Evolutionary conservation across 2,329 filamentous ascomycete genomes (phyloP).

Genomic region (Monosporascus sp.): DNA sequence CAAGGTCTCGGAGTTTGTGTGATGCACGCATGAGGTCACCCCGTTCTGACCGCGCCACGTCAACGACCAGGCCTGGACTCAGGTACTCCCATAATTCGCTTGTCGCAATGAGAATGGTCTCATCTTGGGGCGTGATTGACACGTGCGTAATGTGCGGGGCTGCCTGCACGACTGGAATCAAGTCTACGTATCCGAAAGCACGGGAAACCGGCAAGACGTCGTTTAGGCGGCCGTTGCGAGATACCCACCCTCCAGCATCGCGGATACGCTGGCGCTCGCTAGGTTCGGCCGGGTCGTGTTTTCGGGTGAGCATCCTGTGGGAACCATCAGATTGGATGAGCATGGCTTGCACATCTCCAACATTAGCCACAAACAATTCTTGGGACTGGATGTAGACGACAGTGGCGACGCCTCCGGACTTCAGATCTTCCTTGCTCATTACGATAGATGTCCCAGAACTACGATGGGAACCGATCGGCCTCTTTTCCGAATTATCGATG

Average conservation of each 20-base stretch:
- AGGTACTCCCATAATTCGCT: slow-evolving; percentile 94
- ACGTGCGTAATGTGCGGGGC: slow-evolving; percentile 78
- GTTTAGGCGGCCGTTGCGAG: slow-evolving; percentile 88
- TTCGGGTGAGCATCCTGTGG: slow-evolving; percentile 77
- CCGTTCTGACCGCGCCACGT: slow-evolving; percentile 81
- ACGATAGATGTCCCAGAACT: slow-evolving; percentile 68
- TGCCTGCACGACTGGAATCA: slow-evolving; percentile 90
- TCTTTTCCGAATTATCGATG: slow-evolving; percentile 73
- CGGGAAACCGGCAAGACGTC: slow-evolving; percentile 86
- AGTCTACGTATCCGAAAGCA: slow-evolving; percentile 89
- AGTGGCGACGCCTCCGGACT: slow-evolving; percentile 86
- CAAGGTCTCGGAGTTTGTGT: slow-evolving; percentile 89
- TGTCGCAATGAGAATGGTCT: slow-evolving; percentile 88
- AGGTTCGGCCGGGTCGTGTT: slow-evolving; percentile 88
- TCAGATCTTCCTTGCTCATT: slow-evolving; percentile 82
- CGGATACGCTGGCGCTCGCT: slow-evolving; percentile 82
- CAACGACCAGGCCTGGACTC: slow-evolving; percentile 82
- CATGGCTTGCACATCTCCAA: slow-evolving; percentile 94
- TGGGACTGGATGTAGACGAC: slow-evolving; percentile 85
- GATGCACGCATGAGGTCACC: slow-evolving; percentile 90
- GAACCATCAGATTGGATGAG: slow-evolving; percentile 85
- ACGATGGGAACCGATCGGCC: slow-evolving; percentile 60
- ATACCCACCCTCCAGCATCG: slow-evolving; percentile 92
- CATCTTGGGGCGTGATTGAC: slow-evolving; percentile 79
- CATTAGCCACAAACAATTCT: slow-evolving; percentile 90